phyloP scores from a whole-genome alignment of 441 rosid genomes.

The Codiaeum variegatum region DNA sequence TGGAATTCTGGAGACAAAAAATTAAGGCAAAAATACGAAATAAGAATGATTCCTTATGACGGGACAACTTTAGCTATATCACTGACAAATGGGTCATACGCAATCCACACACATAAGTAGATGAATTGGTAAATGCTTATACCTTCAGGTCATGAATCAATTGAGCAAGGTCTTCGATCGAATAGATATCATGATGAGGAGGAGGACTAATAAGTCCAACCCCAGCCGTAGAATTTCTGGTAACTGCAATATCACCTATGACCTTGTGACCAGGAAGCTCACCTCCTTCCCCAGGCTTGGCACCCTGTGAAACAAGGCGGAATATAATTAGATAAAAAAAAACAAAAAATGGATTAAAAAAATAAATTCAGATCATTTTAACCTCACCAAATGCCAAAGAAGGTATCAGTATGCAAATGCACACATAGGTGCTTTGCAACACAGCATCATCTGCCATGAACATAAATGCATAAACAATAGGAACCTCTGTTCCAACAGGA shows the following conservation, averaged over 20 bases:
- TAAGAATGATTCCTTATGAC: background rate
- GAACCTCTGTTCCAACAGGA: conserved; percentile 52
- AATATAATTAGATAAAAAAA: conserved; percentile 16
- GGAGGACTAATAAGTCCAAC: conserved; percentile 99
- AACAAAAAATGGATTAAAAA: conserved; percentile 14
- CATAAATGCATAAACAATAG: conserved; percentile 46
- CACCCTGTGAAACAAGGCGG: conserved; percentile 62
- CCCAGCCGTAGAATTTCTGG: conserved; percentile 97
- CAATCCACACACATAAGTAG: background rate
- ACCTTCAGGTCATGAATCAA: conserved; percentile 99
- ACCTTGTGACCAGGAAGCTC: conserved; percentile 99
- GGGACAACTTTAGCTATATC: background rate
- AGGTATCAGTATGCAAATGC: conserved; percentile 45
- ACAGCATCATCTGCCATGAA: conserved; percentile 67
- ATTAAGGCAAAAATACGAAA: background rate
- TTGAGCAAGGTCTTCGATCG: conserved; percentile 99
- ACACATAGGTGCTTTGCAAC: conserved; percentile 51
- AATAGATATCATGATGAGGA: conserved; percentile 99
- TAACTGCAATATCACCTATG: conserved; percentile 95
- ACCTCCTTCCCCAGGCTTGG: conserved; percentile 99
- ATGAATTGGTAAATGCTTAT: conserved; percentile 9
- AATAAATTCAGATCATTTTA: conserved; percentile 29
- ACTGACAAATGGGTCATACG: background rate
- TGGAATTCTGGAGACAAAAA: conserved; percentile 64
- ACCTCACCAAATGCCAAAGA: conserved; percentile 47